phyloP scores from a whole-genome alignment of 108 stramenopile genomes.

The Pseudonitzschia pungens region DNA sequence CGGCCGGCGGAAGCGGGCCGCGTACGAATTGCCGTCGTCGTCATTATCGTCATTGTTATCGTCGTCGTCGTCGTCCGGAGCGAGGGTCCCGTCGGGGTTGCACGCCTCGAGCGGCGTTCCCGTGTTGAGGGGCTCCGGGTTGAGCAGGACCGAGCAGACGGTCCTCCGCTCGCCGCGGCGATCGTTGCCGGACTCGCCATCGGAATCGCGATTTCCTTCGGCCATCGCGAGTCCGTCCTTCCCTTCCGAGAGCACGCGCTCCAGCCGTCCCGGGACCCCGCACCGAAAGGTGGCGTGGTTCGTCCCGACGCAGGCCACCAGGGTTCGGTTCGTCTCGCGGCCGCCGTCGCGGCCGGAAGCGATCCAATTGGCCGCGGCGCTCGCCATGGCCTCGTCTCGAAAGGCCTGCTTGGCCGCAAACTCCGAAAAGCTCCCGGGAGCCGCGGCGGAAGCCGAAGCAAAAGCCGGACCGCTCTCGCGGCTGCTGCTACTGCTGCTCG shows the following conservation, averaged over 20 bases:
- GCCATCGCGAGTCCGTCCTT: no score
- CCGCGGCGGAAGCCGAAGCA: no score
- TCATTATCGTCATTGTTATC: neutral
- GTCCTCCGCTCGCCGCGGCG: no score
- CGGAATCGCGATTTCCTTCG: no score
- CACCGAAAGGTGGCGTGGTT: neutral
- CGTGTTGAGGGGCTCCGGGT: conserved; percentile 3
- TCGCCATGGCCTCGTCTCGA: neutral
- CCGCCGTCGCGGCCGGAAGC: neutral
- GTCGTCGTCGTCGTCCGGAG: neutral
- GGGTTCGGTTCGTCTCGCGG: no score
- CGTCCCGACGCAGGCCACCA: neutral
- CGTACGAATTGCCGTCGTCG: no score
- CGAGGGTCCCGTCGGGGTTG: neutral
- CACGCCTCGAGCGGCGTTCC: neutral
- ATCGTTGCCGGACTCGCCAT: neutral
- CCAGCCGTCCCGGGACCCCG: neutral
- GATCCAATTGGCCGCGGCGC: neutral
- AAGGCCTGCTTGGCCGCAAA: neutral
- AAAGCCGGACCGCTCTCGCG: neutral
- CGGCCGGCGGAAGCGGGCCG: no score
- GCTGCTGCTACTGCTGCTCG: neutral
- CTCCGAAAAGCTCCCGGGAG: no score
- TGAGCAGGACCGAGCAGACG: neutral
- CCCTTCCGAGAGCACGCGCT: neutral